Conservation (phyloP, 352 stramenopile genomes). For the Globisporangium apiculatum region DNA sequence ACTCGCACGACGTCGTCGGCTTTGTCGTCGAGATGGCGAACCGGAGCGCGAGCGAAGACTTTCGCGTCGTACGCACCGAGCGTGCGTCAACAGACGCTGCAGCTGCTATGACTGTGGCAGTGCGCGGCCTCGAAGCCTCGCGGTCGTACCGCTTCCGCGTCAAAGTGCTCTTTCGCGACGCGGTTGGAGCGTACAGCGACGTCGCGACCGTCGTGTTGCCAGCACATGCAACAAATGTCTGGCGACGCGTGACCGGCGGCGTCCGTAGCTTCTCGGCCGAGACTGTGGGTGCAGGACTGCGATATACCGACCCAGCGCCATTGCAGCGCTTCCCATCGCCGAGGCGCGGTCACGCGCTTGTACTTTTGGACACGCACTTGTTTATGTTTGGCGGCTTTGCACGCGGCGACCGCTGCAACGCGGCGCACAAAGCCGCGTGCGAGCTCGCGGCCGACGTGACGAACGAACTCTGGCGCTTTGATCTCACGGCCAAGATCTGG, state of each 20-base stretch:
- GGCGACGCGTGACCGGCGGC: conserved; percentile 19
- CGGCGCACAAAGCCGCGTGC: conserved; percentile 35
- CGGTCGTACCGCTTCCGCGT: conserved; percentile 54
- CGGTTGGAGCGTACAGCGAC: conserved; percentile 25
- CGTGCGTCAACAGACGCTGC: neutral
- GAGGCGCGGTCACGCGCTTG: conserved; percentile 54
- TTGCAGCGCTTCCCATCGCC: conserved; percentile 36
- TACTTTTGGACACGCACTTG: conserved; percentile 32
- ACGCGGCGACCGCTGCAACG: conserved; percentile 53
- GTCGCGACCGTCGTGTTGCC: conserved; percentile 28
- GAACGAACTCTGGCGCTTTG: conserved; percentile 72
- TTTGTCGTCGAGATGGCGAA: conserved; percentile 61
- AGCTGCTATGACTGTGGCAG: conserved; percentile 9
- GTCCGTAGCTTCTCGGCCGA: conserved; percentile 29
- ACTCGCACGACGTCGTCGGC: conserved; percentile 30
- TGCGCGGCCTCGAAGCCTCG: conserved; percentile 19
- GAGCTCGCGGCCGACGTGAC: conserved; percentile 25
- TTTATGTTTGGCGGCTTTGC: conserved; percentile 64
- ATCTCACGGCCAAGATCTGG: conserved; percentile 44
- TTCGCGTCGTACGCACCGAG: conserved; percentile 31
- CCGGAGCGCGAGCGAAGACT: conserved; percentile 48
- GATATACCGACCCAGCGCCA: conserved; percentile 20
- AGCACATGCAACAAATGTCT: conserved; percentile 28
- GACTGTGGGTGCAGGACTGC: conserved; percentile 24
- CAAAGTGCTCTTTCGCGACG: conserved; percentile 35